These are phyloP conservation scores for Musa troglodytarum DNA, from an alignment of 176 grass and related monocot genomes.

Conservation along the genomic window DNA sequence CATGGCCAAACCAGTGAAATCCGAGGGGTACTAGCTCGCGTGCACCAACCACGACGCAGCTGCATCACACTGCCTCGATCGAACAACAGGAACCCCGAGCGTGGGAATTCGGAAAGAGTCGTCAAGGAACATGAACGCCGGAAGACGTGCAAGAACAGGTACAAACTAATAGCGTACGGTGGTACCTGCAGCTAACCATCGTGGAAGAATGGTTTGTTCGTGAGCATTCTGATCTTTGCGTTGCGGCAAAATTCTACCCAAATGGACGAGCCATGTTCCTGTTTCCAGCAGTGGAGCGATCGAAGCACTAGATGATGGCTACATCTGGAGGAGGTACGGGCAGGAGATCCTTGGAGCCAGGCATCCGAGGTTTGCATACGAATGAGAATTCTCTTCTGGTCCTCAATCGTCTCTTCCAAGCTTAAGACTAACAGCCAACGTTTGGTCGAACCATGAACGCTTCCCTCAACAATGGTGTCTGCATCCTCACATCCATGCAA, in stretches of 20 bases:
- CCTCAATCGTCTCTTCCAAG: background rate
- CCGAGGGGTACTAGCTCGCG: background rate
- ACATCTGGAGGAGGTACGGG: slow-evolving; percentile 72
- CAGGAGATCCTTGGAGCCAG: slow-evolving; percentile 58
- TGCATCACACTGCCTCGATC: slow-evolving; percentile 31
- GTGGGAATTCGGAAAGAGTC: slow-evolving; percentile 19
- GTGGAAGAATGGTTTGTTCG: no score
- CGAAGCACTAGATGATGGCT: slow-evolving; percentile 39
- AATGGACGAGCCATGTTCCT: slow-evolving; percentile 32
- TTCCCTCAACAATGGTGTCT: no score
- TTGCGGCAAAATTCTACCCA: slow-evolving; percentile 41
- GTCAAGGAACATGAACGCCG: slow-evolving; percentile 23
- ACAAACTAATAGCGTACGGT: background rate
- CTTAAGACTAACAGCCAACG: background rate
- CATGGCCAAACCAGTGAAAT: slow-evolving; percentile 36
- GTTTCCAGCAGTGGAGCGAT: background rate
- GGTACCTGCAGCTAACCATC: no score
- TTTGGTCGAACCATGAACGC: no score
- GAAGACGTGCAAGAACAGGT: slow-evolving; percentile 42
- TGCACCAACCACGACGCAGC: no score
- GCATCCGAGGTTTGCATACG: slow-evolving; percentile 39
- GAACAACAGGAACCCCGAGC: slow-evolving; percentile 35
- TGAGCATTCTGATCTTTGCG: background rate
- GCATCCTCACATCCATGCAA: no score
- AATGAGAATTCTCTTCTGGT: background rate